Evolutionary conservation across 257 asterid genomes (phyloP).

Genomic region (Vinca minor): DNA sequence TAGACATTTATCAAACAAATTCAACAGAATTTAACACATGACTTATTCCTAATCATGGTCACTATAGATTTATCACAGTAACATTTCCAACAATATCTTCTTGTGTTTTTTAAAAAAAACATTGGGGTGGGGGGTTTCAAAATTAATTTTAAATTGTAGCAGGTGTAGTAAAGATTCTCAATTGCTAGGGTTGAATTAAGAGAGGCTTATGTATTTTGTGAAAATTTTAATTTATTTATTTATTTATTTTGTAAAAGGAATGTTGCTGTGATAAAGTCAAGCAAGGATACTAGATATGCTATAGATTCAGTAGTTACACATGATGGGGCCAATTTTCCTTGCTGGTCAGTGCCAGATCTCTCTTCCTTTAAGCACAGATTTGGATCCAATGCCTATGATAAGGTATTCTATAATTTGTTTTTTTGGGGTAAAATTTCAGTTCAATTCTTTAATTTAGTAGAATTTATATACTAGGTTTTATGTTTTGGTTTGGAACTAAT

Average conservation of each 20-base stretch:
- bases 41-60: too few species aligned
- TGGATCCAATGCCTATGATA: slow-evolving; percentile 46
- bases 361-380: slow-evolving; percentile 41
- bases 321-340: slow-evolving; percentile 64
- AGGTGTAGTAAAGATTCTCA: too few species aligned
- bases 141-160: too few species aligned
- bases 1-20: too few species aligned
- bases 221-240: too few species aligned
- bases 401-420: too few species aligned
- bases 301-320: slow-evolving; percentile 60
- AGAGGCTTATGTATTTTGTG: too few species aligned
- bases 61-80: too few species aligned
- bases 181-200: background rate
- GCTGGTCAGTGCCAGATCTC: slow-evolving; percentile 60
- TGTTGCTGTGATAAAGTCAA: slow-evolving; percentile 62
- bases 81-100: too few species aligned
- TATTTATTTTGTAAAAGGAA: slow-evolving; percentile 22
- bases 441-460: background rate
- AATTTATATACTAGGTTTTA: background rate
- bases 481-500: background rate
- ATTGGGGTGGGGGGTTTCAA: too few species aligned
- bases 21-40: too few species aligned
- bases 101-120: too few species aligned
- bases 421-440: background rate
- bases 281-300: slow-evolving; percentile 58